Conservation (phyloP, 1,139 yeast genomes). For the Candida freyschussii region DNA sequence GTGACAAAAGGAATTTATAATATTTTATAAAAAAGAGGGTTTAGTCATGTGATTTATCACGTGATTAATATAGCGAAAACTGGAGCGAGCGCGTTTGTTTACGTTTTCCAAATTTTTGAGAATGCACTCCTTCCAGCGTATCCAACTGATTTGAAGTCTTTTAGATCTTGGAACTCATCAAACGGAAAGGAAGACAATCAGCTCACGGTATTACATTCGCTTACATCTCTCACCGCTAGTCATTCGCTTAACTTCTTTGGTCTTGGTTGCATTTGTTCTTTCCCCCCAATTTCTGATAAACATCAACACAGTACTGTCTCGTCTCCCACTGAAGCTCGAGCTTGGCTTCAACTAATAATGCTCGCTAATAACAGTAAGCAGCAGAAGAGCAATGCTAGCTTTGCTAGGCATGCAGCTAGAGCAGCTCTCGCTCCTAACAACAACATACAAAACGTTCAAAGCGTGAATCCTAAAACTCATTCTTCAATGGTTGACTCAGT, state of each 20-base stretch:
- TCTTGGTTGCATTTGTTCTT: not conserved
- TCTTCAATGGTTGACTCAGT: not conserved
- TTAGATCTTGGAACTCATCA: no score
- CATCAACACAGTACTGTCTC: not conserved
- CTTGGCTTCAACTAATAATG: no score
- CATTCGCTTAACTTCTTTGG: constrained; percentile 4
- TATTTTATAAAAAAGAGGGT: no score
- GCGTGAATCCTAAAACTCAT: not conserved
- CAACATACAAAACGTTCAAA: constrained; percentile 16
- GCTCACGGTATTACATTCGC: not conserved
- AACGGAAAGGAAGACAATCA: no score
- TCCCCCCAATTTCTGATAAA: not conserved
- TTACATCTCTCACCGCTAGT: not conserved
- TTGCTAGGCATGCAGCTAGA: constrained; percentile 26
- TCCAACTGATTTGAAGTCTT: constrained; percentile 5
- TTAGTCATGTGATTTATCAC: no score
- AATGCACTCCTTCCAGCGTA: constrained; percentile 9
- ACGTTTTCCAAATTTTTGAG: constrained; percentile 10
- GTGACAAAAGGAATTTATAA: no score
- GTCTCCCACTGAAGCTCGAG: no score
- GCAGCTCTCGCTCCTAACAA: constrained; percentile 21
- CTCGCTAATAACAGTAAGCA: not conserved
- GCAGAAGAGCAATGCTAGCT: constrained; percentile 13
- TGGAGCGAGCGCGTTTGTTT: constrained; percentile 10
- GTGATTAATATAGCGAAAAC: no score